A percentile compares a stretch with the other conserved stretches of the same genome.
phyloP scores from a whole-genome alignment of 2,329 filamentous ascomycete species.

The Scytalidium lignicola region DNA sequence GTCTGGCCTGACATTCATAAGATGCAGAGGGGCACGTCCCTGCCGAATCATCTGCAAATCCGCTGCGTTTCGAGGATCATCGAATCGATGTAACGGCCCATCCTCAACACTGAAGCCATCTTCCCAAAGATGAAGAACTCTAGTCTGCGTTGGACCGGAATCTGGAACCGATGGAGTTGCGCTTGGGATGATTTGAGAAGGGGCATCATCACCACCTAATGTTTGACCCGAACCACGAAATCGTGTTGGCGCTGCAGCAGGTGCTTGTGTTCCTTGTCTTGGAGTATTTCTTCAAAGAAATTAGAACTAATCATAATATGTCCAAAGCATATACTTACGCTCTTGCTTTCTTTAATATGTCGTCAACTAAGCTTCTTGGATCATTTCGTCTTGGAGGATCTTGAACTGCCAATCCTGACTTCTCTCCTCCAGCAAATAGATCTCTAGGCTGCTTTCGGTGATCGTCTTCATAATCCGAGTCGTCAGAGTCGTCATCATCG shows the following conservation, averaged over 20 bases:
- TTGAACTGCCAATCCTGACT: slow-evolving; percentile 67
- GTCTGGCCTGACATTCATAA: slow-evolving; percentile 70
- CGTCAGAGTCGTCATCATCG: slow-evolving; percentile 49
- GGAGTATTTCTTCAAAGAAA: slow-evolving; percentile 48
- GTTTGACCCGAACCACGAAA: slow-evolving; percentile 72
- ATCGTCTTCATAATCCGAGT: slow-evolving; percentile 55
- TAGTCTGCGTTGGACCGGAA: slow-evolving; percentile 45
- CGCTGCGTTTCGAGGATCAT: slow-evolving; percentile 68
- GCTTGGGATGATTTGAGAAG: slow-evolving; percentile 64
- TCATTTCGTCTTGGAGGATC: slow-evolving; percentile 47
- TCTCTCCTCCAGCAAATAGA: slow-evolving; percentile 79
- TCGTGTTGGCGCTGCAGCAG: slow-evolving; percentile 41
- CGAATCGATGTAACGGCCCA: slow-evolving; percentile 70
- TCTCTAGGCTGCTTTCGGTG: slow-evolving; percentile 57
- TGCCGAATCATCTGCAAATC: slow-evolving; percentile 72
- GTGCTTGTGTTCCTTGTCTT: slow-evolving; percentile 48
- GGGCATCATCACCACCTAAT: slow-evolving; percentile 70
- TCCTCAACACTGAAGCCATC: slow-evolving; percentile 85
- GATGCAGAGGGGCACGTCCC: slow-evolving; percentile 69
- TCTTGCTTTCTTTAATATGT: slow-evolving; percentile 60
- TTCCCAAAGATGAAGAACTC: slow-evolving; percentile 73
- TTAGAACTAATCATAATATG: slow-evolving; percentile 10
- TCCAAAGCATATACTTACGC: slow-evolving; percentile 37
- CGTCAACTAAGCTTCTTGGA: slow-evolving; percentile 52
- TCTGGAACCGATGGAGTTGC: slow-evolving; percentile 35